Evolutionary conservation across 2,329 filamentous ascomycete genomes (phyloP).

Genomic region (Chaetomiaceae sp.): DNA sequence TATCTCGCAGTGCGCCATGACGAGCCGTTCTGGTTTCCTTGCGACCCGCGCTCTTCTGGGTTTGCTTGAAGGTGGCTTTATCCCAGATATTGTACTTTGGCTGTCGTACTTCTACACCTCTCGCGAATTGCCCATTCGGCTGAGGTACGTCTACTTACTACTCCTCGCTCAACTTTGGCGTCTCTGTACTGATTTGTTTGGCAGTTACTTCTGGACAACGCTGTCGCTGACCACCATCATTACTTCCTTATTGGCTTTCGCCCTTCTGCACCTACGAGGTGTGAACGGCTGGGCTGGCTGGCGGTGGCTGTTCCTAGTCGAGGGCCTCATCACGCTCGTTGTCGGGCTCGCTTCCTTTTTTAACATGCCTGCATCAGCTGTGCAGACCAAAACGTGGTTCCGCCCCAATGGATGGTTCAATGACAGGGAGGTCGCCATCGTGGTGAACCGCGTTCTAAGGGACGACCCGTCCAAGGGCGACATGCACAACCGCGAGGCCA

Average conservation of each 20-base stretch:
- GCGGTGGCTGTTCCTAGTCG: constrained; percentile 52
- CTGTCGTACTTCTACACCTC: constrained; percentile 30
- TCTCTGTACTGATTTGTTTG: background rate
- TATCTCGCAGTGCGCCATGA: constrained; percentile 24
- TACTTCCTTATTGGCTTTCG: constrained; percentile 36
- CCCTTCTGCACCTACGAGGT: constrained; percentile 36
- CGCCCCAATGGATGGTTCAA: constrained; percentile 53
- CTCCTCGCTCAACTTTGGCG: too few relatives aligned
- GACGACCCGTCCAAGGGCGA: constrained; percentile 56
- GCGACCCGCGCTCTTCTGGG: constrained; percentile 27
- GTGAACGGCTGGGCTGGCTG: constrained; percentile 37
- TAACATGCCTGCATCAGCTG: constrained; percentile 47
- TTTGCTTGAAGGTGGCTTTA: constrained; percentile 29
- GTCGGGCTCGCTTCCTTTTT: constrained; percentile 50
- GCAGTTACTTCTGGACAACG: constrained; percentile 37
- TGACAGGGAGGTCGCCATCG: constrained; percentile 52
- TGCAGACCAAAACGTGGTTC: constrained; percentile 48
- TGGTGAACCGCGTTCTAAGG: constrained; percentile 53
- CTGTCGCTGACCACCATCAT: constrained; percentile 33
- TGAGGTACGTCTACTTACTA: constrained; percentile 27
- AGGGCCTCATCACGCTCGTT: constrained; percentile 49
- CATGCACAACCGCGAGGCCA: constrained; percentile 55
- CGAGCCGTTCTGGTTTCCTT: constrained; percentile 20
- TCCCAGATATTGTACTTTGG: constrained; percentile 29
- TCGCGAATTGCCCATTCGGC: constrained; percentile 36